These are phyloP conservation scores for Dictyostelium citrinum DNA, from an alignment of 78 protist species.

Conservation along the genomic window DNA sequence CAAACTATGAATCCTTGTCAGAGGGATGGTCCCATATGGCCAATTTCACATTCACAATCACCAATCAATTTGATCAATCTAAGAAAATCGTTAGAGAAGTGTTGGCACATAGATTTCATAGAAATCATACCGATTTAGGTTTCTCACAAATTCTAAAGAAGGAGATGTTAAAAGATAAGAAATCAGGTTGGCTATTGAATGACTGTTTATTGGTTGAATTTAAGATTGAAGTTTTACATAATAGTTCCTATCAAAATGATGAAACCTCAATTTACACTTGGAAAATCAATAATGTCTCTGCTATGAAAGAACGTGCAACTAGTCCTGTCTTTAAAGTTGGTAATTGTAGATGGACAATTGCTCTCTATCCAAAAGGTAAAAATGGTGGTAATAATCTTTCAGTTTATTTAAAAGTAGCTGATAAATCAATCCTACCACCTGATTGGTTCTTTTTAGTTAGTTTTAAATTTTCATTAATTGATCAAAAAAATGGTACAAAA, in stretches of 20 bases:
- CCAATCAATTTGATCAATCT: conserved; percentile 5
- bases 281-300: conserved; percentile 45
- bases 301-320: conserved; percentile 54
- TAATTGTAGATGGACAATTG: conserved; percentile 63
- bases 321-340: conserved; percentile 48
- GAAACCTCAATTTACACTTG: conserved; percentile 28
- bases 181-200: conserved; percentile 41
- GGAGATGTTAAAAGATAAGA: conserved; percentile 48
- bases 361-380: conserved; percentile 74
- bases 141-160: conserved; percentile 64
- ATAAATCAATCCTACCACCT: not conserved
- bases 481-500: conserved; percentile 54
- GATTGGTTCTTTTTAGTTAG: conserved; percentile 65
- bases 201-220: conserved; percentile 35
- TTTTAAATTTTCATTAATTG: conserved; percentile 62
- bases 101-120: conserved; percentile 54
- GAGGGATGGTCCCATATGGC: conserved; percentile 72
- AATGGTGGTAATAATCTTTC: conserved; percentile 38
- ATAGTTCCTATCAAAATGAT: conserved; percentile 13
- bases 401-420: conserved; percentile 65
- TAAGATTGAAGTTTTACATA: conserved; percentile 18
- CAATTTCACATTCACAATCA: conserved; percentile 43
- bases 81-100: conserved; percentile 48
- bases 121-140: conserved; percentile 48
- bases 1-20: conserved; percentile 23